phyloP scores from a whole-genome alignment of 768 basidiomycete genomes.

The Trametopsis cervina region DNA sequence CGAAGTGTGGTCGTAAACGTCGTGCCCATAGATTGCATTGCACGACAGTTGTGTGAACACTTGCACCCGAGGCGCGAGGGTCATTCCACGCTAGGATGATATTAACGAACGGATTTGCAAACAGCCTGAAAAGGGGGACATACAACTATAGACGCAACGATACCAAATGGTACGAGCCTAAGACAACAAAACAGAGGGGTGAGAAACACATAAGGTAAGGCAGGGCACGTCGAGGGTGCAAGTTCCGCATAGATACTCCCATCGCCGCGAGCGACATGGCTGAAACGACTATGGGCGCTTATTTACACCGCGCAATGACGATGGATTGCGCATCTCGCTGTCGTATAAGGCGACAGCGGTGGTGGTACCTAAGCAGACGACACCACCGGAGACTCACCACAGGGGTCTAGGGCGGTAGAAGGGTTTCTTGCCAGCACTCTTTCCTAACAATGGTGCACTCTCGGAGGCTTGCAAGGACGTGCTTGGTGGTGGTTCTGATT shows the following conservation, averaged over 20 bases:
- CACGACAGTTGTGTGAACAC: constrained; percentile 77
- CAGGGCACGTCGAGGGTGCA: background rate
- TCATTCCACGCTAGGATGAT: constrained; percentile 61
- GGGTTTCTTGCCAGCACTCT: constrained; percentile 30
- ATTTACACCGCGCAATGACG: no score
- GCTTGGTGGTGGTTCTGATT: background rate
- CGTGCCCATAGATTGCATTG: constrained; percentile 40
- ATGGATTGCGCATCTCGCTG: no score
- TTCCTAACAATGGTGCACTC: constrained; percentile 26
- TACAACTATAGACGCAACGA: constrained; percentile 62
- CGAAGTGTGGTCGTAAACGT: constrained; percentile 32
- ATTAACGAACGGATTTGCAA: constrained; percentile 2
- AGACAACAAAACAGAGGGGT: background rate
- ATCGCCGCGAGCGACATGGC: background rate
- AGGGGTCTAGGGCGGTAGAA: constrained; percentile 45
- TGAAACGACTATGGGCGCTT: background rate
- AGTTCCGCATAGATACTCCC: no score
- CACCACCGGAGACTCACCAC: constrained; percentile 28
- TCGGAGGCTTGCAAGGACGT: constrained; percentile 23
- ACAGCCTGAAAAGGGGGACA: constrained; percentile 16
- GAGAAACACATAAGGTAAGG: background rate
- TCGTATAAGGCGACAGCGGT: no score
- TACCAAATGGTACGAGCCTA: constrained; percentile 69
- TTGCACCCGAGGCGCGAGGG: constrained; percentile 70
- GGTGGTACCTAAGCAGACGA: background rate